Conservation (phyloP, 2,329 filamentous ascomycete species). For the Orbilia brochopaga region DNA sequence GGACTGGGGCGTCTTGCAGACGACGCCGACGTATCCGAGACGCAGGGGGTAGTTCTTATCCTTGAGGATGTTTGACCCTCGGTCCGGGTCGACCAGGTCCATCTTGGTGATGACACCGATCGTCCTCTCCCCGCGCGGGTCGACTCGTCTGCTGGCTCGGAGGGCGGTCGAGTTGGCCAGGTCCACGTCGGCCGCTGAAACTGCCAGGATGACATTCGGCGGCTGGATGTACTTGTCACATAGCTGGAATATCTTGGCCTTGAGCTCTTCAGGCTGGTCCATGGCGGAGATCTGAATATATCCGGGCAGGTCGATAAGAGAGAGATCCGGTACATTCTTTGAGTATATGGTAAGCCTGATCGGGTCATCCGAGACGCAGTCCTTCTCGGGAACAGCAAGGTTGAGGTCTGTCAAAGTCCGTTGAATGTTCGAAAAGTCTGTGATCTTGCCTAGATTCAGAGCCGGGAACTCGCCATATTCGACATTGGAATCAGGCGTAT, state of each 20-base stretch:
- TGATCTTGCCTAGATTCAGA: constrained; percentile 83
- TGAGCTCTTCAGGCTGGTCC: constrained; percentile 87
- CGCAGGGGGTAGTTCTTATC: constrained; percentile 93
- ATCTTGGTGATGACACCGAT: constrained; percentile 99
- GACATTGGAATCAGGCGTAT: constrained; percentile 82
- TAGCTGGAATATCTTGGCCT: constrained; percentile 92
- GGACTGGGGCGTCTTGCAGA: constrained; percentile 77
- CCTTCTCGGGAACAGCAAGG: constrained; percentile 82
- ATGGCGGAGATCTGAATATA: constrained; percentile 96
- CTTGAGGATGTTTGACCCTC: constrained; percentile 77
- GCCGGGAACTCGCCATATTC: constrained; percentile 98
- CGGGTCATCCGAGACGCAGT: constrained; percentile 95
- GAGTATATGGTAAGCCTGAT: constrained; percentile 97
- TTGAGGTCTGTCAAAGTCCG: constrained; percentile 94
- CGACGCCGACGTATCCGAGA: constrained; percentile 95
- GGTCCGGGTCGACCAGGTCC: constrained; percentile 86
- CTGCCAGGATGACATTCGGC: constrained; percentile 94
- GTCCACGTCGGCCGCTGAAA: constrained; percentile 96
- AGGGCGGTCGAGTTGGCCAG: constrained; percentile 93
- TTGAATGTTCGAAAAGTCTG: constrained; percentile 90
- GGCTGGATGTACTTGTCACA: constrained; percentile 98
- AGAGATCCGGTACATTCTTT: constrained; percentile 91
- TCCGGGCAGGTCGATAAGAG: constrained; percentile 91
- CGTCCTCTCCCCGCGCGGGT: constrained; percentile 90
- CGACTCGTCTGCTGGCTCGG: constrained; percentile 85